Evolutionary conservation across 208 protist genomes (phyloP).

Genomic region (Leishmania aethiopica): DNA sequence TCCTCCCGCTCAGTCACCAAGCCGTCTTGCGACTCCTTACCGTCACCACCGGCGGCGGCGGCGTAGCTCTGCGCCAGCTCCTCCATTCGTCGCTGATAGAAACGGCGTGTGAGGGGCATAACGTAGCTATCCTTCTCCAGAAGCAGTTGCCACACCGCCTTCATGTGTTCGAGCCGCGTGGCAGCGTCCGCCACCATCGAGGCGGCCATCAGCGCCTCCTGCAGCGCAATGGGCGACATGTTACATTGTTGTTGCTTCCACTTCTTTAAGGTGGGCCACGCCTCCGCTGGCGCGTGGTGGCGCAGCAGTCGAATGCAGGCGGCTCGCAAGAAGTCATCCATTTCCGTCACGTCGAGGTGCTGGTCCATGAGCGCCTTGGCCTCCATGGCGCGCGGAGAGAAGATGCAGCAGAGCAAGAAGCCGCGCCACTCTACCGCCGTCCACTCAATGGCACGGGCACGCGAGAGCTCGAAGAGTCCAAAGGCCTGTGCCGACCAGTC

Average conservation of each 20-base stretch:
- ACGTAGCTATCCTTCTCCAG: slow-evolving; percentile 76
- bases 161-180: slow-evolving; percentile 37
- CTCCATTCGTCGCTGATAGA: slow-evolving; percentile 44
- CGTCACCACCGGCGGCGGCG: neutral
- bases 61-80: slow-evolving; percentile 31
- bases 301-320: slow-evolving; percentile 79
- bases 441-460: slow-evolving; percentile 80
- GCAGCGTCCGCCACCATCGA: slow-evolving; percentile 37
- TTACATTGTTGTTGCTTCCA: slow-evolving; percentile 42
- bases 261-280: slow-evolving; percentile 33
- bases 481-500: slow-evolving; percentile 81
- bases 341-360: slow-evolving; percentile 38
- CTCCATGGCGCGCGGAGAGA: slow-evolving; percentile 66
- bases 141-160: slow-evolving; percentile 56
- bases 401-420: slow-evolving; percentile 88
- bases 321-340: slow-evolving; percentile 89
- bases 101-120: slow-evolving; percentile 84
- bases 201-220: slow-evolving; percentile 82
- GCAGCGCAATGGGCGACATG: slow-evolving; percentile 81
- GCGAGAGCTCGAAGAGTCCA: slow-evolving; percentile 65
- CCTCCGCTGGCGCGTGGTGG: slow-evolving; percentile 67
- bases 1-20: slow-evolving; percentile 20
- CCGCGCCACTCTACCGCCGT: slow-evolving; percentile 84
- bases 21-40: neutral
- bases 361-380: slow-evolving; percentile 65